A percentile compares a stretch with the other conserved stretches of the same genome.
Evolutionary conservation across 1,284 basidiomycete species (phyloP).

Genomic region (Ganoderma lucidum): DNA sequence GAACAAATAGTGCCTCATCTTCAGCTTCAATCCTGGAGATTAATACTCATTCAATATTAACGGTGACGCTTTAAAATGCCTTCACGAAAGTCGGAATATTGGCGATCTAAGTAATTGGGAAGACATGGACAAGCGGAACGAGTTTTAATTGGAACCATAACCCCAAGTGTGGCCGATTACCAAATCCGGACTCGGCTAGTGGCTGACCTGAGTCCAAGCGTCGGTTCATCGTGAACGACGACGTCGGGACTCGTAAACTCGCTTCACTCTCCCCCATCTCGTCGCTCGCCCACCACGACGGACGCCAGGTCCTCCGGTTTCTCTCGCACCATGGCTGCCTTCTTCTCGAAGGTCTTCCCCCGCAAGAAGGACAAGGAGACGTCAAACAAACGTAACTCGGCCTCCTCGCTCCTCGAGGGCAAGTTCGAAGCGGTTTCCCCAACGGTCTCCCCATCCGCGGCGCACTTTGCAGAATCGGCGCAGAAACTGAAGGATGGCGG

Average conservation of each 20-base stretch:
- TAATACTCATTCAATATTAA: neutral
- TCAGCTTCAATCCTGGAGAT: neutral
- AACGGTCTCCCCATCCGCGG: constrained; percentile 57
- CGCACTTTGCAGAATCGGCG: constrained; percentile 43
- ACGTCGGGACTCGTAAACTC: neutral
- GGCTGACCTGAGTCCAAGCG: neutral
- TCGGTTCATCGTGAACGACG: neutral
- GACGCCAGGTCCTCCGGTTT: constrained; percentile 32
- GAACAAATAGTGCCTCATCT: neutral
- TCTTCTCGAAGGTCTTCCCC: constrained; percentile 79
- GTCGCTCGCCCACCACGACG: constrained; percentile 23
- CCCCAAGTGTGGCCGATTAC: neutral
- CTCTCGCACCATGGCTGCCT: constrained; percentile 65
- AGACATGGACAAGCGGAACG: neutral
- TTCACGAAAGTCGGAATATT: too few relatives aligned
- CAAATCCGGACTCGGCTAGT: constrained; percentile 1
- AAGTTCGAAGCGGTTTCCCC: constrained; percentile 76
- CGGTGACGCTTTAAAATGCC: too few relatives aligned
- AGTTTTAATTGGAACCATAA: constrained; percentile 7
- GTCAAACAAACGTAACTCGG: constrained; percentile 46
- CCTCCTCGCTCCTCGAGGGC: constrained; percentile 66
- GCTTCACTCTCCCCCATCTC: constrained; percentile 6
- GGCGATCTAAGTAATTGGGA: too few relatives aligned
- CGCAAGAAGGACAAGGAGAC: constrained; percentile 72
- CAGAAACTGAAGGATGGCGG: constrained; percentile 37